Base-by-base conservation (phyloP, 2,329 filamentous ascomycete genomes). In the Fusarium cyanostomum region DNA sequence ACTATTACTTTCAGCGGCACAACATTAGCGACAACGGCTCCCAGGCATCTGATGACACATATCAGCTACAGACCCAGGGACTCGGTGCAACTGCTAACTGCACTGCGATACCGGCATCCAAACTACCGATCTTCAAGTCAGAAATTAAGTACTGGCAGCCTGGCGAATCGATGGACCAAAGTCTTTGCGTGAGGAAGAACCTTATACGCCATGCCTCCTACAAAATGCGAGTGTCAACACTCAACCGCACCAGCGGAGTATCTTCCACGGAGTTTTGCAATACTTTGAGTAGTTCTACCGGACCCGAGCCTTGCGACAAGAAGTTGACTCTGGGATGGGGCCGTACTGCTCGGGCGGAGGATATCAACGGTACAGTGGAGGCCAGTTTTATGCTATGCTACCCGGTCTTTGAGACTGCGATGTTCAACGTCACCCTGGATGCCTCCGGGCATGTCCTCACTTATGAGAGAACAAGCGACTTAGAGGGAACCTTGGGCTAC, bases 1-100 rank as follows among this genome's bases (percentile, higher is more conserved):
- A 75, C 0, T 78, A 75, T 11, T 81, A 78, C 9, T 88, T 86
- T 39, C 56, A 85, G 0, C 82, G 83, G 0, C 78, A 84, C 24
- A 13, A 60, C 1, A 2, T 73, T 4, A 13, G 33, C 2, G 15
- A 2, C n/a, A n/a, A n/a, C n/a, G 9, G 34, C 0, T 11, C 11
- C 6, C n/a, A n/a, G n/a, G n/a, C n/a, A n/a, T n/a, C n/a, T n/a
- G n/a, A n/a, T n/a, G n/a, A n/a, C 27, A 4, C 49, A 62, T 10
- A 18, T 24, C 1, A 69, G 64, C 31, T 71, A 0, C 9, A 13
- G 0, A 74, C 73, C 0, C 61, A 69, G 6, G 76, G 76, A 0
- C 77, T 73, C 18, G 74, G 76, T 0, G 50, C 68, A 0, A 42
- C 37, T 0, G 44, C 62, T 0, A 71, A 73, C 12, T 75, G 74